These are phyloP conservation scores for Penicillium sp. DNA, from an alignment of 2,329 filamentous ascomycete species.

Conservation along the genomic window DNA sequence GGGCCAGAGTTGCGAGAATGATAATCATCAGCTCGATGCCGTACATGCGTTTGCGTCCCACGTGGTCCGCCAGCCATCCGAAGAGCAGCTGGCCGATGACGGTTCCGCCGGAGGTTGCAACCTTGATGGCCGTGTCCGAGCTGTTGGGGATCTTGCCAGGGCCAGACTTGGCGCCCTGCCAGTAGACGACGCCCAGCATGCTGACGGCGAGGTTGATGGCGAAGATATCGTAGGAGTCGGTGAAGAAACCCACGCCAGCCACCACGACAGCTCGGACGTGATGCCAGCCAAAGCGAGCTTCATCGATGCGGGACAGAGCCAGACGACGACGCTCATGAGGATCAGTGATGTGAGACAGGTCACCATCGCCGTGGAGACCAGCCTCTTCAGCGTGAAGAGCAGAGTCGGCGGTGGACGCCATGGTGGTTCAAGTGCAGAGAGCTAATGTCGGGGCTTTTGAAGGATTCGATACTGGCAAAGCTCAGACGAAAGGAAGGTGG, in stretches of 20 bases:
- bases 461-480: too few species aligned
- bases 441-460: not conserved
- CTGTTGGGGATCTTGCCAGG: slow-evolving; percentile 58
- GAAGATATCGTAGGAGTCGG: slow-evolving; percentile 82
- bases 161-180: slow-evolving; percentile 51
- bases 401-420: not conserved
- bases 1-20: slow-evolving; percentile 72
- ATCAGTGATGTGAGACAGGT: slow-evolving; percentile 6
- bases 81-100: slow-evolving; percentile 80
- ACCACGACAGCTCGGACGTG: slow-evolving; percentile 74
- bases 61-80: slow-evolving; percentile 71
- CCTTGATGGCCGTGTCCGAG: slow-evolving; percentile 79
- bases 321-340: slow-evolving; percentile 75
- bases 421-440: not conserved
- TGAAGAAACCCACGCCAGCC: slow-evolving; percentile 84
- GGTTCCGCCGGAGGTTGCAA: slow-evolving; percentile 77
- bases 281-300: slow-evolving; percentile 79
- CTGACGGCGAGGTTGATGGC: slow-evolving; percentile 68
- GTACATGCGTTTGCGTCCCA: slow-evolving; percentile 82
- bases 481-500: not conserved
- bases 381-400: not conserved
- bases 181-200: slow-evolving; percentile 79
- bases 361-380: not conserved
- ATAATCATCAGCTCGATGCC: slow-evolving; percentile 77
- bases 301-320: slow-evolving; percentile 77